phyloP scores from a whole-genome alignment of 768 basidiomycete species.

The Kwoniella europaea region DNA sequence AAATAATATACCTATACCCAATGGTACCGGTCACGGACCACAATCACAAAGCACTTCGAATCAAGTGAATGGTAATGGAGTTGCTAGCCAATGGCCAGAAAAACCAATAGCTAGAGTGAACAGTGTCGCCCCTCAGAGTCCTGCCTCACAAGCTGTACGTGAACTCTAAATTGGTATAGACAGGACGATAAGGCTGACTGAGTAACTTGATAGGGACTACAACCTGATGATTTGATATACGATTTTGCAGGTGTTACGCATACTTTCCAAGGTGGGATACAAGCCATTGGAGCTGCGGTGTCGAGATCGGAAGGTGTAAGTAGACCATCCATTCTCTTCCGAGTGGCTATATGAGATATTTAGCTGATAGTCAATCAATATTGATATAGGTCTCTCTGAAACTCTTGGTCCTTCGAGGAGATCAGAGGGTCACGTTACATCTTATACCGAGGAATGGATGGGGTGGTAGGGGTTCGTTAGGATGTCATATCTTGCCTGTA shows the following conservation, averaged over 20 bases:
- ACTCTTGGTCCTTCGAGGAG: conserved; percentile 30
- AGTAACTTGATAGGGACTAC: conserved; percentile 24
- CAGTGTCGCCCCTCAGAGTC: conserved; percentile 76
- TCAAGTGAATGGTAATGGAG: conserved; percentile 46
- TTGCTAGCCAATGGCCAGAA: conserved; percentile 35
- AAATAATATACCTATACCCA: conserved; percentile 14
- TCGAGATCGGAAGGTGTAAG: conserved; percentile 77
- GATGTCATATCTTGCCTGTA: conserved; percentile 61
- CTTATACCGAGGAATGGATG: conserved; percentile 75
- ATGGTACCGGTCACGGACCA: conserved; percentile 1
- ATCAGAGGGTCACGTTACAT: conserved; percentile 60
- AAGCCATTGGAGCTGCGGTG: conserved; percentile 76
- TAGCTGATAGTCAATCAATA: neutral
- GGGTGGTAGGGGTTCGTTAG: conserved; percentile 85
- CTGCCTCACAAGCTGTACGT: conserved; percentile 80
- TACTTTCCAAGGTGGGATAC: conserved; percentile 72
- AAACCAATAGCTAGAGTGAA: conserved; percentile 76
- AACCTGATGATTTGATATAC: conserved; percentile 36
- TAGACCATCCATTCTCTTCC: conserved; percentile 4
- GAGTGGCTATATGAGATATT: too few relatives aligned
- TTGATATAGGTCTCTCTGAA: conserved; percentile 24
- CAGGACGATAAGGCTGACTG: neutral
- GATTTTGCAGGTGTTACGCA: conserved; percentile 64
- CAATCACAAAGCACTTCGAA: conserved; percentile 18
- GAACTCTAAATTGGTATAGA: conserved; percentile 12